phyloP scores from a whole-genome alignment of 306 rosid genomes.

The Astragalus membranaceus region DNA sequence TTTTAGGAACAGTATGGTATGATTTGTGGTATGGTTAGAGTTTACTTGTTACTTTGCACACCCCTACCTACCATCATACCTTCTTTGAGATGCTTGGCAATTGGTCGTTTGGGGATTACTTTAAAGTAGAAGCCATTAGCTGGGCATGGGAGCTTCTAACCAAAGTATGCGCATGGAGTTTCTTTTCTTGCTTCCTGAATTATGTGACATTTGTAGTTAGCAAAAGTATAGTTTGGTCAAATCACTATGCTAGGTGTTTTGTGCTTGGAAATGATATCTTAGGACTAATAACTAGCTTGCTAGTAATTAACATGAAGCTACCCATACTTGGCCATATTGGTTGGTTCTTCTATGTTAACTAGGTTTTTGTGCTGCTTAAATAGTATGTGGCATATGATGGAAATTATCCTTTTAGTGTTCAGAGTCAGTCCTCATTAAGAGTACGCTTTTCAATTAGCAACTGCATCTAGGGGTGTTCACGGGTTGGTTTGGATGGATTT shows the following conservation, averaged over 20 bases:
- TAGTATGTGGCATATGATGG: background rate
- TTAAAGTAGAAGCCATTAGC: slow-evolving; percentile 72
- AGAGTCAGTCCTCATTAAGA: background rate
- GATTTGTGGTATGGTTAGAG: too few relatives aligned
- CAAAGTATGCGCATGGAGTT: slow-evolving; percentile 35
- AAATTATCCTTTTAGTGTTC: background rate
- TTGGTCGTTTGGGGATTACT: slow-evolving; percentile 98
- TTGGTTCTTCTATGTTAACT: background rate
- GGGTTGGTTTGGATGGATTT: too few relatives aligned
- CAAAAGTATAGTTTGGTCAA: background rate
- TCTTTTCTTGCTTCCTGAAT: background rate
- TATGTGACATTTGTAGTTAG: background rate
- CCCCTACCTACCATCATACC: slow-evolving; percentile 95
- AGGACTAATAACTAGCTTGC: background rate
- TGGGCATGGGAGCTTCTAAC: slow-evolving; percentile 98
- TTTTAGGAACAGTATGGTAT: too few relatives aligned
- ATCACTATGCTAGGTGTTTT: background rate
- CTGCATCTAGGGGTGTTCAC: too few relatives aligned
- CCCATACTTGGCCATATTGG: background rate
- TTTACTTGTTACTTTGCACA: too few relatives aligned
- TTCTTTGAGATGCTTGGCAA: slow-evolving; percentile 98
- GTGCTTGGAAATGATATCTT: background rate
- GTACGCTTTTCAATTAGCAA: background rate
- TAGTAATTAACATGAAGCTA: background rate
- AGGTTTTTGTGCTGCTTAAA: background rate